Percentiles rank a stretch among this genome's conserved stretches.
These are phyloP conservation scores for Podaxis carcinomalis DNA, from an alignment of 768 basidiomycete genomes.

Conservation along the genomic window DNA sequence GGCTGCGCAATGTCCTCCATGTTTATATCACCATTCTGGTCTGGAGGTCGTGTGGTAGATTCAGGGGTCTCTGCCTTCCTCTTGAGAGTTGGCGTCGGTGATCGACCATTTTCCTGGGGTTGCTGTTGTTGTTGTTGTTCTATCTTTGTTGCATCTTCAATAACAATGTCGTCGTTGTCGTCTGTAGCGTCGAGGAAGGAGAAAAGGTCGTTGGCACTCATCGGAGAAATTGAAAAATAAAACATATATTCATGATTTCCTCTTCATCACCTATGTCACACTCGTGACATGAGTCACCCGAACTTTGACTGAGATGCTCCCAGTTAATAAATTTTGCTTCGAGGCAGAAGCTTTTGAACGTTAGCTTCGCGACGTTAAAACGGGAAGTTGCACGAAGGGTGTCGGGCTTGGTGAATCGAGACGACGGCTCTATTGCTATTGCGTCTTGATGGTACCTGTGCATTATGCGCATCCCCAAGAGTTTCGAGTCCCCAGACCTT, in stretches of 20 bases:
- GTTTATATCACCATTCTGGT: conserved; percentile 19
- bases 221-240: conserved; percentile 19
- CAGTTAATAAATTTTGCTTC: too few relatives aligned
- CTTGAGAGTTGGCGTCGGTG: conserved; percentile 29
- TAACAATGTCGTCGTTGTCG: conserved; percentile 20
- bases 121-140: conserved; percentile 19
- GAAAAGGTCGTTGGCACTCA: conserved; percentile 57
- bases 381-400: too few relatives aligned
- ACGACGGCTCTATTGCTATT: too few relatives aligned
- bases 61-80: conserved; percentile 35
- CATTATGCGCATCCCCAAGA: too few relatives aligned
- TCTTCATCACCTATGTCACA: neutral
- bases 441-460: too few relatives aligned
- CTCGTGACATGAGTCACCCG: neutral
- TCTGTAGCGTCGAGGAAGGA: conserved; percentile 57
- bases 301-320: too few relatives aligned
- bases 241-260: neutral
- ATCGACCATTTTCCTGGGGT: conserved; percentile 20
- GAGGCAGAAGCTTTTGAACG: too few relatives aligned
- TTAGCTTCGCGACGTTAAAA: too few relatives aligned
- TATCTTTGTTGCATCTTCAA: neutral
- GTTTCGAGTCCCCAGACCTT: too few relatives aligned
- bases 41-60: conserved; percentile 9
- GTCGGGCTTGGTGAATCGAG: too few relatives aligned
- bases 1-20: conserved; percentile 22